These are phyloP conservation scores for Suillus alpinus DNA, from an alignment of 768 basidiomycete species.

Conservation along the genomic window DNA sequence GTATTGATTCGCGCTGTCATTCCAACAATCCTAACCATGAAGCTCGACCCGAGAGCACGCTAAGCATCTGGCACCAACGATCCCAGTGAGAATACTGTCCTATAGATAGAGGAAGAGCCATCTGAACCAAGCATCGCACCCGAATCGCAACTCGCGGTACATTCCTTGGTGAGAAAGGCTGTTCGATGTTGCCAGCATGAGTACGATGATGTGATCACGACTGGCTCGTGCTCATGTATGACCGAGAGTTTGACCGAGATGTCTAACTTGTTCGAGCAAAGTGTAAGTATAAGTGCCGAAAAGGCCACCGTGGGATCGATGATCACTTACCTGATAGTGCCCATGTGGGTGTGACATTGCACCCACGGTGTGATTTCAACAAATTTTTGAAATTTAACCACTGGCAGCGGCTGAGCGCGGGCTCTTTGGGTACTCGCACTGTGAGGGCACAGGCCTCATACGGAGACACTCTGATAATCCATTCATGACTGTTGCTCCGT, in stretches of 20 bases:
- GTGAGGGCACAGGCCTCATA: constrained; percentile 9
- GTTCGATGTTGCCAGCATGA: not conserved
- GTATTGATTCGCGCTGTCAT: not conserved
- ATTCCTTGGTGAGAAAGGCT: not conserved
- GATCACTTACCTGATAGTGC: not conserved
- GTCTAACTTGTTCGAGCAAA: no score
- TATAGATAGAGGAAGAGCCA: not conserved
- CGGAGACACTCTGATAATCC: constrained; percentile 1
- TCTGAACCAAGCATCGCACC: not conserved
- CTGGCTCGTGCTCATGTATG: not conserved
- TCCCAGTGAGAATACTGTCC: not conserved
- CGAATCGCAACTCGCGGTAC: not conserved
- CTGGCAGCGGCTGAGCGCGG: not conserved
- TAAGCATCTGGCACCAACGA: not conserved
- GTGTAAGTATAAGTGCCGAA: not conserved
- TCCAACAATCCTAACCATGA: not conserved
- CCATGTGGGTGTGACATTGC: not conserved
- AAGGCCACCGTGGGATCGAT: not conserved
- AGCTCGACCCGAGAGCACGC: not conserved
- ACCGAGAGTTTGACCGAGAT: not conserved
- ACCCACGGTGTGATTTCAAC: constrained; percentile 1
- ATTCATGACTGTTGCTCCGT: constrained; percentile 10
- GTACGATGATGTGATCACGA: not conserved
- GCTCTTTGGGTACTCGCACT: constrained; percentile 17
- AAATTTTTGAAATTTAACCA: not conserved